Base-by-base conservation (phyloP, 2,329 filamentous ascomycete species). In the Aureobasidium namibiae region DNA sequence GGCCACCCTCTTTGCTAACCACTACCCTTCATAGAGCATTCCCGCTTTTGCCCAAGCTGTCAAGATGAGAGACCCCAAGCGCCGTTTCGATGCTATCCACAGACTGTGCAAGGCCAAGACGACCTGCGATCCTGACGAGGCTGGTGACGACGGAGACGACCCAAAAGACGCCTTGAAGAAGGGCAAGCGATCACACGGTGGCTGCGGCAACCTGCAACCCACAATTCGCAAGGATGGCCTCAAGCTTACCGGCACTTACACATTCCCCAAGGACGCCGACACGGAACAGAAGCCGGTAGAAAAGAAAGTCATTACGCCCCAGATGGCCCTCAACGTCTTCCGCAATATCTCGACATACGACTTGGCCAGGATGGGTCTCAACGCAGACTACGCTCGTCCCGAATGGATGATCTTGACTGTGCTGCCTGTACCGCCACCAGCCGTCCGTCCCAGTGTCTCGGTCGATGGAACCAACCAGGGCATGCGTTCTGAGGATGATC, bases 371-470 rank as follows among this genome's bases (percentile, higher is more conserved):
- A 90, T 99, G 77, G 94, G 94, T 34, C 78, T 99, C 68, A 99
- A 92, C 75, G 87, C 88, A 60, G 90, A 97, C 71, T 97, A 97
- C 68, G 92, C 95, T 60, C 87, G 92, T 48, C 94, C 94, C 0
- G 94, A 99, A 72, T 99, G 94, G 94, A 95, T 99, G 90, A 84
- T 99, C 62, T 79, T 99, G 63, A 96, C 91, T 0, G 92, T 97
- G 52, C 81, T 99, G 48, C 92, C 94, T 5, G 95, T 99, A 0
- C 94, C 94, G 1, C 94, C 94, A 2, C 94, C 94, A 49, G 92
- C 94, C 3, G 95, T 99, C 38, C 88, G 94, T 58, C 94, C 94
- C 5, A 96, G 91, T 80, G 95, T 99, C 67, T 95, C 92, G 23
- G 92, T 97, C 78, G 95, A 97, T 69, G 92, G 94, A 56, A 95